These are phyloP conservation scores for Usnea hakonensis DNA, from an alignment of 495 filamentous ascomycete species.

Conservation along the genomic window DNA sequence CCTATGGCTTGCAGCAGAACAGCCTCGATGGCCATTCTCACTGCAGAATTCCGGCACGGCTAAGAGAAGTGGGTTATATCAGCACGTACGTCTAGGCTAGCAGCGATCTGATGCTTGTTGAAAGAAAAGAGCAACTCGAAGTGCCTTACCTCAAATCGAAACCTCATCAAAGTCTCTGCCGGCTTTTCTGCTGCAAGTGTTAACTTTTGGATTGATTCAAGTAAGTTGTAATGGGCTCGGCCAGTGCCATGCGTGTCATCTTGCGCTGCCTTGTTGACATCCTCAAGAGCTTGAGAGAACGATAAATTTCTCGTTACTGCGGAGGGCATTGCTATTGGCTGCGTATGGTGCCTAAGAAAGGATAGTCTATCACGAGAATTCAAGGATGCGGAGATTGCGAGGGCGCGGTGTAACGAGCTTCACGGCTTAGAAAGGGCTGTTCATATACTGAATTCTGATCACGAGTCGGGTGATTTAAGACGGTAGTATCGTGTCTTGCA, in stretches of 20 bases:
- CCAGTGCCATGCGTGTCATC: conserved; percentile 18
- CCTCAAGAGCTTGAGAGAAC: conserved; percentile 13
- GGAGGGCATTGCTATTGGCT: no score
- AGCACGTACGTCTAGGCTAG: not conserved
- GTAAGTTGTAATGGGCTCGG: conserved; percentile 23
- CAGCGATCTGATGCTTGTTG: not conserved
- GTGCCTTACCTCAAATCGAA: conserved; percentile 25
- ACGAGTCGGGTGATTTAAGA: no score
- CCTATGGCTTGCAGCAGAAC: conserved; percentile 12
- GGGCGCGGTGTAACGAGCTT: no score
- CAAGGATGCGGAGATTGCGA: no score
- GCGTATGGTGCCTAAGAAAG: no score
- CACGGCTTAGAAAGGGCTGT: no score
- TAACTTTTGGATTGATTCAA: conserved; percentile 25
- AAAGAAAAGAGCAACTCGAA: not conserved
- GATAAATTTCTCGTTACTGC: not conserved
- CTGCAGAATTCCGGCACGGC: conserved; percentile 13
- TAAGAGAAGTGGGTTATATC: not conserved
- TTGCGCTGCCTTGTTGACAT: conserved; percentile 22
- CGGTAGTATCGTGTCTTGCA: no score
- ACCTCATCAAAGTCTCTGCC: conserved; percentile 25
- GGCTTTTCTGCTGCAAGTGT: conserved; percentile 27
- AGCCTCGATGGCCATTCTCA: conserved; percentile 16
- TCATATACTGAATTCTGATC: no score
- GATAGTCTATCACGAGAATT: no score